Conservation (phyloP, 2,329 filamentous ascomycete species). For the Nemania abortiva region DNA sequence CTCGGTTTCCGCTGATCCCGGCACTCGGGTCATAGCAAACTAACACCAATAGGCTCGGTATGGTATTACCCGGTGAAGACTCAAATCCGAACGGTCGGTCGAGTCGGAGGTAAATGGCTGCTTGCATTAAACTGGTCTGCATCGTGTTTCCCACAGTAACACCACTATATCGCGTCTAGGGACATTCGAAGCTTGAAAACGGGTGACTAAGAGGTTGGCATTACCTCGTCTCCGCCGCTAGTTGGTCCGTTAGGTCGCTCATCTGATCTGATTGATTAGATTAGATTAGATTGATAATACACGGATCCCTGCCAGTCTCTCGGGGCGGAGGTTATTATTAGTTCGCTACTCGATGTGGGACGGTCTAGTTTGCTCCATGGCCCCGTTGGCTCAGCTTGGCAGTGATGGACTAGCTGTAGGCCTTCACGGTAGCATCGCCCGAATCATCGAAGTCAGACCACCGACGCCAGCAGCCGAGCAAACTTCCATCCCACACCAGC, state of each 20-base stretch:
- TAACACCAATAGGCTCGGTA: conserved; percentile 8
- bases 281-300: conserved; percentile 38
- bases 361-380: background rate
- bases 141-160: background rate
- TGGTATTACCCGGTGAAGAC: background rate
- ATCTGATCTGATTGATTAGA: conserved; percentile 35
- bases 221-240: background rate
- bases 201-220: conserved; percentile 15
- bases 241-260: background rate
- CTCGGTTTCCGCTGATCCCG: background rate
- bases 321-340: background rate
- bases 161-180: background rate
- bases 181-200: background rate
- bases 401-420: background rate
- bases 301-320: background rate
- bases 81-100: background rate
- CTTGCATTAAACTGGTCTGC: background rate
- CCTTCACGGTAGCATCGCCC: background rate
- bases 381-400: conserved; percentile 15
- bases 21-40: background rate
- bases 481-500: conserved; percentile 2
- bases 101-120: background rate
- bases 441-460: conserved; percentile 11
- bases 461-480: background rate
- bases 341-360: background rate